Conservation (phyloP, 2,329 filamentous ascomycete genomes). For the Cadophora luteo-olivacea region DNA sequence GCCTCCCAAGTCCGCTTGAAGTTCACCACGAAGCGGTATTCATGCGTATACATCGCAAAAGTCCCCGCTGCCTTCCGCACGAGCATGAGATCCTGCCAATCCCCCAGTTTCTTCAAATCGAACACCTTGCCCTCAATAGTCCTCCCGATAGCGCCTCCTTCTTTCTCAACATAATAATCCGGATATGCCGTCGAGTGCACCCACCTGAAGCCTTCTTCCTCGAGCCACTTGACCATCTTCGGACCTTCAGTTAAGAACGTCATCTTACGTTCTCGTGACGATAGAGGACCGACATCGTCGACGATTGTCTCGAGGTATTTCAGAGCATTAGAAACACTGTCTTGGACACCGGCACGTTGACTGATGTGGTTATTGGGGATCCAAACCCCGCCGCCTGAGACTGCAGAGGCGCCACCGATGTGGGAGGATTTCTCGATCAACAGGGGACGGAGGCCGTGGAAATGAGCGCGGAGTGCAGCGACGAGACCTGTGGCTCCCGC, state of each 20-base stretch:
- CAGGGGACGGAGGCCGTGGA: constrained; percentile 36
- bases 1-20: constrained; percentile 18
- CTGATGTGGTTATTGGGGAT: constrained; percentile 44
- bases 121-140: constrained; percentile 27
- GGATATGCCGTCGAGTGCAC: constrained; percentile 40
- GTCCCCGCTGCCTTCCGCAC: not conserved
- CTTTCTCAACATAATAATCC: constrained; percentile 43
- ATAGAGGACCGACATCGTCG: constrained; percentile 43
- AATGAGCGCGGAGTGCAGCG: constrained; percentile 42
- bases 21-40: constrained; percentile 7
- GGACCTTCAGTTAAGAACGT: constrained; percentile 45
- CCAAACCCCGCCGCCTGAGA: constrained; percentile 47
- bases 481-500: constrained; percentile 45
- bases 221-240: constrained; percentile 44
- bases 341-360: constrained; percentile 32
- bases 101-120: constrained; percentile 20
- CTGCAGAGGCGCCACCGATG: constrained; percentile 47
- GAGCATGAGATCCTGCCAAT: constrained; percentile 12
- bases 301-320: constrained; percentile 43
- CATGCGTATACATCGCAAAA: constrained; percentile 15
- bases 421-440: constrained; percentile 46
- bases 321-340: constrained; percentile 40
- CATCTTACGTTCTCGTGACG: constrained; percentile 38
- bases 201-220: constrained; percentile 42
- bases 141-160: constrained; percentile 18